Evolutionary conservation across 2,329 filamentous ascomycete species (phyloP), one percentile per base, ranked within the genome.

Genomic region (Phialocephala sp.): DNA sequence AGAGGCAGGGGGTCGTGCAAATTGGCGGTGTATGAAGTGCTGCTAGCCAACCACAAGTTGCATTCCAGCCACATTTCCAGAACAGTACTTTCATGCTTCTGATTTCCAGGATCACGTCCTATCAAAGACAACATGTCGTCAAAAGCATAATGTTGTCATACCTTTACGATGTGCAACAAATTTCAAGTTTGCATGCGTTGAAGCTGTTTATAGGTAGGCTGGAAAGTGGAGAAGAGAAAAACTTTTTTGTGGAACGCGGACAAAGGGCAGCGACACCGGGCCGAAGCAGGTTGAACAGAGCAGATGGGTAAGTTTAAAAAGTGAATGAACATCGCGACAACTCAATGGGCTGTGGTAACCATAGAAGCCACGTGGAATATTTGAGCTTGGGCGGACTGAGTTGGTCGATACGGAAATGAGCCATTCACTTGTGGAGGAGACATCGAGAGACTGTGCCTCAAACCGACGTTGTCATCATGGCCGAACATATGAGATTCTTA

Each of bases 81-180:
- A 54, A 35, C 6, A 6, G 24, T 18, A 54, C 22, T 27, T 54
- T 54, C 50, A 32, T 54, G 50, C 50, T 54, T 24, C 50, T 32
- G 32, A 2, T 27, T n/a, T 27, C 50, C n/a, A 18, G 50, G 50
- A 8, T 18, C 22, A 12, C 50, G 14, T 54, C 50, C 24, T 54
- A 54, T 54, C 15, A 15, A 32, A 54, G 27, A 32, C n/a, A 18
- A 47, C 11, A 54, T 32, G 27, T 35, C 20, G 27, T 32, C 5
- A 32, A 32, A 18, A 54, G 50, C 24, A 35, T 32, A 27, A 54
- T 54, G 50, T 8, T 54, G 50, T 54, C 50, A 54, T 32, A 54
- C 50, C 50, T 18, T 54, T 54, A 35, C 24, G 27, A 54, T 18
- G 27, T 54, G 50, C 27, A 54, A 54, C 27, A 54, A 54, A 54